A percentile compares a stretch with the other conserved stretches of the same genome.
Conservation (phyloP, 495 filamentous ascomycete genomes). For the Tuber borchii region DNA sequence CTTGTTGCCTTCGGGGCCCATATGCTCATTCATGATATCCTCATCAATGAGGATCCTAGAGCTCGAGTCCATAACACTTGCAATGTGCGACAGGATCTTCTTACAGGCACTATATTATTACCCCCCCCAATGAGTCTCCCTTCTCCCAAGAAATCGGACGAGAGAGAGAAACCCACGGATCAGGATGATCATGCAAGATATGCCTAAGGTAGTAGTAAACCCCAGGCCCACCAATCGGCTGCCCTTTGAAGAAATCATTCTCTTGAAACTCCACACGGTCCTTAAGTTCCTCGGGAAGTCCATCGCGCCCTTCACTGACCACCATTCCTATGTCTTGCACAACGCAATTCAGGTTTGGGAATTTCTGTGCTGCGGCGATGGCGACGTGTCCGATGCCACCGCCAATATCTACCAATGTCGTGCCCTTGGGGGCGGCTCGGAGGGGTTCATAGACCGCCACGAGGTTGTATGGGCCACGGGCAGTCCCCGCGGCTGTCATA, state of each 20-base stretch:
- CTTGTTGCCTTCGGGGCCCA: slow-evolving; percentile 6
- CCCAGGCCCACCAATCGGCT: slow-evolving; percentile 19
- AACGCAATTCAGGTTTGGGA: slow-evolving; percentile 36
- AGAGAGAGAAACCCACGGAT: slow-evolving; percentile 5
- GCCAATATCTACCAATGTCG: slow-evolving; percentile 43
- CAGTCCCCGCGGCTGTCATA: not conserved
- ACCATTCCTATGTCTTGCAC: slow-evolving; percentile 42
- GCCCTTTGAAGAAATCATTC: slow-evolving; percentile 29
- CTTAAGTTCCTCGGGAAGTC: slow-evolving; percentile 11
- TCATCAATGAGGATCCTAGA: slow-evolving; percentile 13
- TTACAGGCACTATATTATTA: not conserved
- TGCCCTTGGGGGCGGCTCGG: slow-evolving; percentile 5
- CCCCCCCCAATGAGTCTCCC: not conserved
- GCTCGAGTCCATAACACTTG: slow-evolving; percentile 3
- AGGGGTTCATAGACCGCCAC: slow-evolving; percentile 5
- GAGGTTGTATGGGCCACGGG: not conserved
- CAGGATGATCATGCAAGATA: slow-evolving; percentile 33
- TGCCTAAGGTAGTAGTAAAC: slow-evolving; percentile 26
- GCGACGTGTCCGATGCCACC: slow-evolving; percentile 42
- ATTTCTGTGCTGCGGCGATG: slow-evolving; percentile 19
- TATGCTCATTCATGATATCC: not conserved
- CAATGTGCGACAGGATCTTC: slow-evolving; percentile 13
- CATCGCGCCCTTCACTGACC: slow-evolving; percentile 7
- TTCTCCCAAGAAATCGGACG: not conserved
- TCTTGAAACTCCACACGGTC: slow-evolving; percentile 13